Base-by-base conservation (phyloP, 2,329 filamentous ascomycete species). In the Claviceps arundinis region DNA sequence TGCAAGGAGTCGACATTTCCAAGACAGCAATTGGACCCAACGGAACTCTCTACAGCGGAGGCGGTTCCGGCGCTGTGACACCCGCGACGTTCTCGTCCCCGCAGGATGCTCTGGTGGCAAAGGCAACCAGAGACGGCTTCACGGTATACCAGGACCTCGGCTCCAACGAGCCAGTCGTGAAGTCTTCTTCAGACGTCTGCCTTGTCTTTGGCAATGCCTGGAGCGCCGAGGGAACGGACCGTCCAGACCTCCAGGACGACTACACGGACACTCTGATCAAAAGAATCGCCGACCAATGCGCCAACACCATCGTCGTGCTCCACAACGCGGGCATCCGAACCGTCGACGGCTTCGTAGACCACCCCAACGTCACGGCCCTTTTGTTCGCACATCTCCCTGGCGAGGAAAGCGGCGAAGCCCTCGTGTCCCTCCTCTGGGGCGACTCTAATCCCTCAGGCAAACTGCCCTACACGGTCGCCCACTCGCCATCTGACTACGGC, bases 141-240 rank as follows among this genome's bases (percentile, higher is more conserved):
- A 71, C 72, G 0, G 60, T 85, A 1, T 76, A 75, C 62, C 82
- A 76, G 72, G 81, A 85, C 59, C 77, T 82, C 55, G 62, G 63
- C 13, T 72, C 66, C 1, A 60, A 62, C 1, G 62, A 70, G 0
- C 78, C 81, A 0, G 57, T 65, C 5, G 74, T 83, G 5, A 68
- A 75, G 50, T 62, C 69, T 2, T 65, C 56, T 3, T 72, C 75
- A 1, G 75, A 89, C 59, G 73, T 87, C 7, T 93, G 87, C 55
- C 65, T 84, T 1, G 78, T 84, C 0, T 78, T 85, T 58, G 76
- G 79, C 56, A 85, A 85, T 60, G 76, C 73, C 7, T 86, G 84
- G 65, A 79, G 84, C 1, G 81, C 84, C 1, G 88, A 94, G 65
- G 84, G 83, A 0, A 84, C 76, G 56, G 75, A 87, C 54, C 73